phyloP scores from a whole-genome alignment of 2,329 filamentous ascomycete species.

The Hymenoscyphus fraxineus region DNA sequence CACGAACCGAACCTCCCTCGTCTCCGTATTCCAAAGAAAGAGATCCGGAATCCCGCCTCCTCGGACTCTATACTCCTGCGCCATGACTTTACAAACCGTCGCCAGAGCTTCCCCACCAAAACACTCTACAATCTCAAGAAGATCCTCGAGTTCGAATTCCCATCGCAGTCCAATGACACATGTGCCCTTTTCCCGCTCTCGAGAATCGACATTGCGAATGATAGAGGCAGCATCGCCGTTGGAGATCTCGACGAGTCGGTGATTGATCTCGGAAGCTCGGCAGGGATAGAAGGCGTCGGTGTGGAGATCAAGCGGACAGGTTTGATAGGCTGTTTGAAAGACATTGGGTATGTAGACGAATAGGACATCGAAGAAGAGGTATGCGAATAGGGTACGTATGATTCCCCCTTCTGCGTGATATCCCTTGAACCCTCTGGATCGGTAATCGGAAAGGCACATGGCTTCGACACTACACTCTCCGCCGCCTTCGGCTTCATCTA shows the following conservation, averaged over 20 bases:
- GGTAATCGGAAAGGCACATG: slow-evolving; percentile 89
- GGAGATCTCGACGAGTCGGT: slow-evolving; percentile 77
- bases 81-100: slow-evolving; percentile 86
- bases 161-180: slow-evolving; percentile 91
- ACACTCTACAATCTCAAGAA: slow-evolving; percentile 73
- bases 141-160: slow-evolving; percentile 75
- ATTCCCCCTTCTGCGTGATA: slow-evolving; percentile 93
- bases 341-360: slow-evolving; percentile 95
- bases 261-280: slow-evolving; percentile 85
- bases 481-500: slow-evolving; percentile 67
- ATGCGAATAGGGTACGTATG: slow-evolving; percentile 83
- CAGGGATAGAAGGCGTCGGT: slow-evolving; percentile 89
- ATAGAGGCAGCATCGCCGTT: slow-evolving; percentile 73
- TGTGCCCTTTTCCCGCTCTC: slow-evolving; percentile 66
- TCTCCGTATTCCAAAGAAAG: slow-evolving; percentile 66
- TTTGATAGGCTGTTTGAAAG: slow-evolving; percentile 94
- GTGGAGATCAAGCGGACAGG: slow-evolving; percentile 85
- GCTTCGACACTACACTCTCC: slow-evolving; percentile 84
- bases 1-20: slow-evolving; percentile 29
- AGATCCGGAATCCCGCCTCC: slow-evolving; percentile 89
- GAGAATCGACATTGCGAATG: slow-evolving; percentile 63
- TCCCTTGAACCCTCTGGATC: slow-evolving; percentile 79
- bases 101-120: slow-evolving; percentile 79
- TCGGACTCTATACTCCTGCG: slow-evolving; percentile 85
- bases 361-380: slow-evolving; percentile 88